Evolutionary conservation across 2,329 filamentous ascomycete species (phyloP).

Genomic region (Penicillium glabrum): DNA sequence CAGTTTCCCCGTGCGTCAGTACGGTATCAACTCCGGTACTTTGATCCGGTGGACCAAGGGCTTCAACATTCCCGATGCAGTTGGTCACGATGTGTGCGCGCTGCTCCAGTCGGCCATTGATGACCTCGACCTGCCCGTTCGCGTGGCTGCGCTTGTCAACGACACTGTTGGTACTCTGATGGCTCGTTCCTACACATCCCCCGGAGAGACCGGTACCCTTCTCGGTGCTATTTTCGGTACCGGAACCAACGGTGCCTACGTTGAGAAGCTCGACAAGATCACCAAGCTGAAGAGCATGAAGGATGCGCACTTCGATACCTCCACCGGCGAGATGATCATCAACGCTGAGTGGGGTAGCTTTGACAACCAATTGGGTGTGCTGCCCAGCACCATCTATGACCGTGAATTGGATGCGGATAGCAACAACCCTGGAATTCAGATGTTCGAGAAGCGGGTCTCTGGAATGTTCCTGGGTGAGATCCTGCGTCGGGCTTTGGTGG

Average conservation of each 20-base stretch:
- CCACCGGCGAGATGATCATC: slow-evolving; percentile 92
- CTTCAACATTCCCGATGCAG: slow-evolving; percentile 91
- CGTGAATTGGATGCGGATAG: slow-evolving; percentile 72
- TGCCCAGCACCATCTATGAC: slow-evolving; percentile 86
- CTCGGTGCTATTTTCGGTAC: slow-evolving; percentile 98
- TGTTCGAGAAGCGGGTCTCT: slow-evolving; percentile 98
- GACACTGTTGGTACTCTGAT: slow-evolving; percentile 97
- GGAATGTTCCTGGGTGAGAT: slow-evolving; percentile 99
- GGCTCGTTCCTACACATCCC: slow-evolving; percentile 93
- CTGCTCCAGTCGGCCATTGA: slow-evolving; percentile 89
- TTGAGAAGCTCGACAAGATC: slow-evolving; percentile 85
- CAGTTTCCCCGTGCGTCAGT: slow-evolving; percentile 92
- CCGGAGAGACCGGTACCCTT: slow-evolving; percentile 79
- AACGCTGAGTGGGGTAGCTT: slow-evolving; percentile 99
- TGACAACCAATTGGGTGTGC: slow-evolving; percentile 85
- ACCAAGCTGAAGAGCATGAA: slow-evolving; percentile 68
- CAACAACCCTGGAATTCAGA: slow-evolving; percentile 90
- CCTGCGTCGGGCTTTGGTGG: slow-evolving; percentile 72
- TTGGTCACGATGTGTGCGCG: slow-evolving; percentile 92
- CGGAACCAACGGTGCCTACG: slow-evolving; percentile 94
- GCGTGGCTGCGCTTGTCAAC: slow-evolving; percentile 94
- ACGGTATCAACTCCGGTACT: slow-evolving; percentile 91
- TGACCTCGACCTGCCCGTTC: slow-evolving; percentile 79
- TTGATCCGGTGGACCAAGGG: slow-evolving; percentile 98
- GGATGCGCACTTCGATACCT: slow-evolving; percentile 64